These are phyloP conservation scores for Arthrobotrys entomopaga DNA, from an alignment of 2,329 filamentous ascomycete genomes.

Conservation along the genomic window DNA sequence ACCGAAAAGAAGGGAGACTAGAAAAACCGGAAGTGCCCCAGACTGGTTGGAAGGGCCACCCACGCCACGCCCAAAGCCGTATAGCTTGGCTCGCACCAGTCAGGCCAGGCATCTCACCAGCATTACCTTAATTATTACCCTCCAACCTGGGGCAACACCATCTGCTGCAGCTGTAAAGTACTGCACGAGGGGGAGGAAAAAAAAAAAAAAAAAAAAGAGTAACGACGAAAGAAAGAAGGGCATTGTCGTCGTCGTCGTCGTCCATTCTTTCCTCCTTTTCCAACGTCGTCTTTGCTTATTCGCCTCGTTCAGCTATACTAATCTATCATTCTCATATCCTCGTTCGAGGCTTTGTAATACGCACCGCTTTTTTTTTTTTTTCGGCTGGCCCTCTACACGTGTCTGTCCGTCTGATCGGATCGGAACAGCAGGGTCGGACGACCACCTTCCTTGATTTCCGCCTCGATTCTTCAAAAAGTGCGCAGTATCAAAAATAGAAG, in stretches of 20 bases:
- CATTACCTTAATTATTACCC: too few relatives aligned
- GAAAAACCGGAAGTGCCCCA: too few relatives aligned
- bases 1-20: not conserved
- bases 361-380: not conserved
- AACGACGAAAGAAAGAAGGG: not conserved
- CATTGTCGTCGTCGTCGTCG: not conserved
- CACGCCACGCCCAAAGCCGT: constrained; percentile 52
- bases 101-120: not conserved
- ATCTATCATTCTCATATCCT: constrained; percentile 22
- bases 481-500: too few relatives aligned
- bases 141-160: constrained; percentile 48
- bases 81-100: constrained; percentile 24
- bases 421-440: constrained; percentile 42
- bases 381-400: constrained; percentile 20
- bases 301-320: constrained; percentile 4
- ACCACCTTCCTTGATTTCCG: constrained; percentile 47
- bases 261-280: not conserved
- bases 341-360: constrained; percentile 12
- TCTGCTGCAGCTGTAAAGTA: constrained; percentile 16
- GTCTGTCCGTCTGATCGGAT: constrained; percentile 20
- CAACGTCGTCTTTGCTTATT: not conserved
- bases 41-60: constrained; percentile 23
- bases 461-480: constrained; percentile 36
- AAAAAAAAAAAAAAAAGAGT: constrained; percentile 5
- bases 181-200: constrained; percentile 15